phyloP scores from a whole-genome alignment of 441 rosid genomes.

The Capsella rubella region DNA sequence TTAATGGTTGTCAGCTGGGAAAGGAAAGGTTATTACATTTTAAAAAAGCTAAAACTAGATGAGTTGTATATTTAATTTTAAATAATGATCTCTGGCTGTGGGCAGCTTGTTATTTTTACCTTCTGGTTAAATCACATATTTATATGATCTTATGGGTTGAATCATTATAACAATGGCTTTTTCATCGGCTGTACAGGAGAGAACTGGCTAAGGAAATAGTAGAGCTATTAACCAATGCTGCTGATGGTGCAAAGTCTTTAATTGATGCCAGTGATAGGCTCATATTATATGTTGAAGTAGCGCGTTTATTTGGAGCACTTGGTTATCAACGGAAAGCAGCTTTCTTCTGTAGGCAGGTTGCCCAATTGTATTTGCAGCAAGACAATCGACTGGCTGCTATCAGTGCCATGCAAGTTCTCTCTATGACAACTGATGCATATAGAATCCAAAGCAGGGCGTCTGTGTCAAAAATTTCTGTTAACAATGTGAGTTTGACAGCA shows the following conservation, averaged over 20 bases:
- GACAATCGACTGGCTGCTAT: constrained; percentile 91
- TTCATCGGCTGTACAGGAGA: constrained; percentile 57
- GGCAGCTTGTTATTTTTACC: constrained; percentile 21
- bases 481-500: constrained; percentile 51
- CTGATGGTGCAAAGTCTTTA: constrained; percentile 94
- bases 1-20: constrained; percentile 29
- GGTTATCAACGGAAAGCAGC: constrained; percentile 97
- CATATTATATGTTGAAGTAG: constrained; percentile 84
- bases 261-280: constrained; percentile 96
- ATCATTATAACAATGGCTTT: constrained; percentile 1
- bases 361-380: constrained; percentile 93
- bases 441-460: constrained; percentile 93
- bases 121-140: constrained; percentile 20
- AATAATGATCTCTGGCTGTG: background rate
- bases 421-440: constrained; percentile 94
- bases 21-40: constrained; percentile 5
- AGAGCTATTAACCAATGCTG: constrained; percentile 88
- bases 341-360: constrained; percentile 97
- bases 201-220: constrained; percentile 89
- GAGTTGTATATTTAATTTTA: constrained; percentile 14
- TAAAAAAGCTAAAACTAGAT: background rate
- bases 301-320: constrained; percentile 89
- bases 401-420: constrained; percentile 96
- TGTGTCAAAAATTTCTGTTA: constrained; percentile 51
- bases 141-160: constrained; percentile 6